Percentiles rank a stretch among this genome's conserved stretches.
Evolutionary conservation across 2,329 filamentous ascomycete genomes (phyloP).

Genomic region (Apiospora koreana): DNA sequence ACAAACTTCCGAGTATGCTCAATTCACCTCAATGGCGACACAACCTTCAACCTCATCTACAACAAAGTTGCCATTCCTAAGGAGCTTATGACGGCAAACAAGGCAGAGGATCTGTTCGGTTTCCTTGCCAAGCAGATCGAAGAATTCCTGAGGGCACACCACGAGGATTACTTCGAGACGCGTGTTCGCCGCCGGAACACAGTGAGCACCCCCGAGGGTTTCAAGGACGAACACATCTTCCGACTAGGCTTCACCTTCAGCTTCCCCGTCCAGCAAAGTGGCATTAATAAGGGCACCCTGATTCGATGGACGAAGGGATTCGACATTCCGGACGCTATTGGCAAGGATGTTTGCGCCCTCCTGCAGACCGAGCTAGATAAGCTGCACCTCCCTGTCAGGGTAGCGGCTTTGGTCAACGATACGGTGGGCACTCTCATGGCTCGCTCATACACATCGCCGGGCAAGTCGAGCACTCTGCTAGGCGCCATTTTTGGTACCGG

Average conservation of each 20-base stretch:
- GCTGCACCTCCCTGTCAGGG: constrained; percentile 82
- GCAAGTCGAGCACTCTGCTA: constrained; percentile 83
- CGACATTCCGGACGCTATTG: constrained; percentile 91
- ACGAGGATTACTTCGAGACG: constrained; percentile 80
- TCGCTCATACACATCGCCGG: constrained; percentile 89
- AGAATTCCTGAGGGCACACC: constrained; percentile 81
- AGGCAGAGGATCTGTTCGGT: constrained; percentile 81
- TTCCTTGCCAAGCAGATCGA: constrained; percentile 95
- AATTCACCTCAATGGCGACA: constrained; percentile 89
- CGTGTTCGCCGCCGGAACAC: constrained; percentile 67
- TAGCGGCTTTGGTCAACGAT: constrained; percentile 96
- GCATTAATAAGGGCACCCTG: constrained; percentile 91
- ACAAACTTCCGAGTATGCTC: constrained; percentile 99
- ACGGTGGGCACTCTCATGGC: constrained; percentile 98
- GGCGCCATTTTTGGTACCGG: constrained; percentile 97
- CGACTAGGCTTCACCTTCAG: constrained; percentile 98
- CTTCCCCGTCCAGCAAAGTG: constrained; percentile 91
- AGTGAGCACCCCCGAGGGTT: constrained; percentile 58
- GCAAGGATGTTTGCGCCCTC: constrained; percentile 90
- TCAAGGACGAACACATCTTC: constrained; percentile 76
- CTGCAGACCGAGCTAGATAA: constrained; percentile 88
- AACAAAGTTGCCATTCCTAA: constrained; percentile 90
- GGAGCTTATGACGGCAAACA: constrained; percentile 87
- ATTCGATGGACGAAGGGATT: constrained; percentile 99
- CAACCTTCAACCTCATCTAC: constrained; percentile 90